Evolutionary conservation across 805 yeast genomes (phyloP), one percentile per base, ranked within the genome.

Genomic region (Starmerella vitae): DNA sequence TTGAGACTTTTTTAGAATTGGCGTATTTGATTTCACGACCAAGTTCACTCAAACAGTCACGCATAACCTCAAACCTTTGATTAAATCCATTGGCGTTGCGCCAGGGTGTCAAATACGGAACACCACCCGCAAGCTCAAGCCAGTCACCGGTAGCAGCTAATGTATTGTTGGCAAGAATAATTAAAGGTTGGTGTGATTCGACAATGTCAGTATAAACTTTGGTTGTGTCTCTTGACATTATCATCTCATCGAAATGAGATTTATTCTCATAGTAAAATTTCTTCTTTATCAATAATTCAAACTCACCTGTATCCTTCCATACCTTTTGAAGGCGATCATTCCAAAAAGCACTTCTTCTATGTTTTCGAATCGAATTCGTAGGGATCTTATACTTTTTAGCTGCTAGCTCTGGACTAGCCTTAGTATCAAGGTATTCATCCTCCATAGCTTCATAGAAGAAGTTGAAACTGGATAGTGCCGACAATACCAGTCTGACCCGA

Each of bases 391-490:
- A 27, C 5, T 19, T 29, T 13, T 17, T 7, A 8, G 30, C 17
- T 10, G 17, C n/a, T 7, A 17, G 7, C 10, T 20, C 36, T n/a
- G 15, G 30, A 12, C 30, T 33, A n/a, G 30, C 10, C 4, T 13
- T 13, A 10, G 30, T 32, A 25, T 39, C 41, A n/a, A 34, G 19
- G 10, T 37, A 32, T 3, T 33, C 35, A n/a, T 38, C 41, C 9
- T 36, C 34, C 37, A 41, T 30, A 5, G 43, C 47, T 12, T 39
- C 42, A 34, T 30, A 48, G 25, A 54, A 54, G 28, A 49, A 43
- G 9, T 44, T 48, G 37, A 51, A 51, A 8, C 48, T 41, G 2
- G 54, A 40, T 4, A 49, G 37, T 5, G 52, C 41, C 2, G 48
- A 39, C 29, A 52, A 39, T 8, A 53, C 41, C 14, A 45, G 38